Percentiles rank a stretch among this genome's conserved stretches.
These are phyloP conservation scores for Trichoderma atroviride DNA, from an alignment of 2,329 filamentous ascomycete species.

Conservation along the genomic window DNA sequence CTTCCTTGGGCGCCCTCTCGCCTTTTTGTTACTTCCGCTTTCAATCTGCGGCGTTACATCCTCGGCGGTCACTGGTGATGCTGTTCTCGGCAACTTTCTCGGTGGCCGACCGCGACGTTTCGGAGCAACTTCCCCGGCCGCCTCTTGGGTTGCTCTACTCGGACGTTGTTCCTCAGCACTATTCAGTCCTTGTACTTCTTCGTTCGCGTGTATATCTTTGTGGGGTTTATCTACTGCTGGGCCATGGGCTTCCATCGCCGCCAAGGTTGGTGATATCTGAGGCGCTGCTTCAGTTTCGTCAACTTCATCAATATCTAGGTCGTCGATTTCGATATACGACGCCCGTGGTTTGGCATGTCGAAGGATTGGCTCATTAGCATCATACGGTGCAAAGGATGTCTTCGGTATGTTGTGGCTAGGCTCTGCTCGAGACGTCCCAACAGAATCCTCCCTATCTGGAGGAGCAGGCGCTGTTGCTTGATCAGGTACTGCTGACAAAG, in stretches of 20 bases:
- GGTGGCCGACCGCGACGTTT: slow-evolving; percentile 39
- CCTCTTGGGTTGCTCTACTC: background rate
- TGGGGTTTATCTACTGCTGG: slow-evolving; percentile 46
- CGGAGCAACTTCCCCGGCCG: background rate
- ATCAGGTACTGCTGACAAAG: background rate
- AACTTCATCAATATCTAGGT: slow-evolving; percentile 44
- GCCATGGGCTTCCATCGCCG: slow-evolving; percentile 21
- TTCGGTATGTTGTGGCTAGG: slow-evolving; percentile 32
- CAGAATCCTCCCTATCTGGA: slow-evolving; percentile 27
- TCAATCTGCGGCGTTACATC: background rate
- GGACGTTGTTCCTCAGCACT: background rate
- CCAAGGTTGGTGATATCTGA: background rate
- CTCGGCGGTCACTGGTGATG: slow-evolving; percentile 14
- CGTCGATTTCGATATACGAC: slow-evolving; percentile 55
- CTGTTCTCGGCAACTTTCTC: slow-evolving; percentile 32
- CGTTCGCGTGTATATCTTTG: background rate
- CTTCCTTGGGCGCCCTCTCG: slow-evolving; percentile 38
- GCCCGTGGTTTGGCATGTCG: slow-evolving; percentile 56
- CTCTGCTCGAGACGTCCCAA: slow-evolving; percentile 13
- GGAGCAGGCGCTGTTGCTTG: slow-evolving; percentile 30
- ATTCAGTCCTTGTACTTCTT: background rate
- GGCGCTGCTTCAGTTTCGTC: slow-evolving; percentile 46
- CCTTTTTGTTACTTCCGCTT: slow-evolving; percentile 27
- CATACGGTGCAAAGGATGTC: slow-evolving; percentile 36
- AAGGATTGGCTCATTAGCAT: slow-evolving; percentile 52